phyloP scores from a whole-genome alignment of 306 rosid species.

The Rosa persica region DNA sequence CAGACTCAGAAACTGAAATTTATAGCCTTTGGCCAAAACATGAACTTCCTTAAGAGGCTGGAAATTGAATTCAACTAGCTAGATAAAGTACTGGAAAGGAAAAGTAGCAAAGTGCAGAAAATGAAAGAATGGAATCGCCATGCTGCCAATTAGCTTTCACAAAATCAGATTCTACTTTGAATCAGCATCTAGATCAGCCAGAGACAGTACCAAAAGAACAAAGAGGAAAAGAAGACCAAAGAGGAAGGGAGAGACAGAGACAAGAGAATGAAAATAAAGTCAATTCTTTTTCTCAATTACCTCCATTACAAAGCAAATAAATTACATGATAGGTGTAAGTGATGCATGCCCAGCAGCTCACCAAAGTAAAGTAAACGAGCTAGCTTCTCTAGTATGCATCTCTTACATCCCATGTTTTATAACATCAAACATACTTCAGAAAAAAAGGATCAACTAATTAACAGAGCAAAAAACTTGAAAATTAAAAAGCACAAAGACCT shows the following conservation, averaged over 20 bases:
- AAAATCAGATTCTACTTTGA: conserved; percentile 39
- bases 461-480: conserved; percentile 24
- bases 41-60: conserved; percentile 4
- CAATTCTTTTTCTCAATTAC: conserved; percentile 26
- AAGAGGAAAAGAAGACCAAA: conserved; percentile 22
- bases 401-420: conserved; percentile 84
- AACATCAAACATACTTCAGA: conserved; percentile 15
- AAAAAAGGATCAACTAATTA: conserved; percentile 10
- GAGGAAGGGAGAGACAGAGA: not conserved
- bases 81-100: conserved; percentile 4
- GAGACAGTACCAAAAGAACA: conserved; percentile 19
- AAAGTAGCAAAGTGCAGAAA: conserved; percentile 32
- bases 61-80: conserved; percentile 2
- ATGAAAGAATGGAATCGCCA: conserved; percentile 3
- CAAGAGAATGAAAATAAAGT: conserved; percentile 17
- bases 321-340: conserved; percentile 86
- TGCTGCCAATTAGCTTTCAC: conserved; percentile 8
- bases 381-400: conserved; percentile 85
- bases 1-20: not conserved
- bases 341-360: conserved; percentile 89
- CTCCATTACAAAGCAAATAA: conserved; percentile 35
- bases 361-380: conserved; percentile 50
- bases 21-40: not conserved
- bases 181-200: conserved; percentile 30
- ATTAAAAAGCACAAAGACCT: conserved; percentile 14